Base-by-base conservation (phyloP, 208 protist species). In the Acanthamoeba sp. region DNA sequence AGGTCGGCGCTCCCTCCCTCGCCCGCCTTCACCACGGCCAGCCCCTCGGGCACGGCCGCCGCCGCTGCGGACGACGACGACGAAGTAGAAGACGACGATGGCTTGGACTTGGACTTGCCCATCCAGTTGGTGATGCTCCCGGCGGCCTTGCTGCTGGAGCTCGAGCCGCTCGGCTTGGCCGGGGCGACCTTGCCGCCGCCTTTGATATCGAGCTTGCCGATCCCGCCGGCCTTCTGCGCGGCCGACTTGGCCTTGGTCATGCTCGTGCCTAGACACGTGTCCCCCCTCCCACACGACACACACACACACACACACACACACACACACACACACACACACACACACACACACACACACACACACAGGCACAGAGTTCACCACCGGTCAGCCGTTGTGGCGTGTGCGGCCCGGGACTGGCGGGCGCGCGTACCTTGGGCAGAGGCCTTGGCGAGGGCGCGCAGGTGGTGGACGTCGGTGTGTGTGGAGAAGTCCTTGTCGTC, bases 401-500 rank as follows among this genome's bases (percentile, higher is more conserved):
- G 1, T 36, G 38, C 18, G 48, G 45, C 45, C 4, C 6, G 2
- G 2, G 36, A 45, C 10, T 50, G 38, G 76, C 18, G 55, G n/a
- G 5, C 16, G 48, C 14, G 29, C 29, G 24, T 24, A 57, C 91
- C 55, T 42, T 95, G 85, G 36, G 94, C 92, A 14, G 64, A 87
- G 62, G 87, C 93, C 42, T 95, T 95, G 57, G 85, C 93, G 14
- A 96, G 45, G 4, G 93, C 52, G 7, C 71, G 48, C 9, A 98
- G 93, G 91, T 98, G 97, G 34, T 95, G 29, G 29, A 97, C 87
- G 16, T 91, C 97, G 6, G 98, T 98, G 27, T 95, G 96, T 3
- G 96, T 96, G n/a, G 94, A 87, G 40, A 95, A 95, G 45, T 95
- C 97, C 92, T 98, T 98, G 94, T 98, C 97, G 9, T 94, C 55